Percentiles rank a stretch among this genome's conserved stretches.
Conservation (phyloP, 2,329 filamentous ascomycete genomes). For the Xylariaceae sp. region DNA sequence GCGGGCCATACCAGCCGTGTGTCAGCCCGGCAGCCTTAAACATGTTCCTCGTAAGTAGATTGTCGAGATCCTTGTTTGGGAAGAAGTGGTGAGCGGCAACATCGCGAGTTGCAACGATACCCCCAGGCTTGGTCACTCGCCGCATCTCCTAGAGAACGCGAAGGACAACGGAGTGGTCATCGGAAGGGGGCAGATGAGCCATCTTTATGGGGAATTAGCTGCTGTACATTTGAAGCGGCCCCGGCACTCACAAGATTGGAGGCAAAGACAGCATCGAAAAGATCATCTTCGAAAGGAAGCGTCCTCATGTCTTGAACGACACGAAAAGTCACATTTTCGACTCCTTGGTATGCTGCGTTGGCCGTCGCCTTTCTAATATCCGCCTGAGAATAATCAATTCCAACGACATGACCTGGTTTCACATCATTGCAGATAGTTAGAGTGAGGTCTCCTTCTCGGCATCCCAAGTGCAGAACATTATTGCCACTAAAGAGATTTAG, state of each 20-base stretch:
- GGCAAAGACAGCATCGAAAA: constrained; percentile 12
- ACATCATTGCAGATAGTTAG: background rate
- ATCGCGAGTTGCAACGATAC: constrained; percentile 3
- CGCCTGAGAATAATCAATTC: background rate
- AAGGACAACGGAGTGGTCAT: background rate
- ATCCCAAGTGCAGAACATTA: constrained; percentile 2
- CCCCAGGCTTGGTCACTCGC: constrained; percentile 5
- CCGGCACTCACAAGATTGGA: constrained; percentile 1
- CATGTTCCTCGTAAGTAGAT: background rate
- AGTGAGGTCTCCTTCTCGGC: background rate
- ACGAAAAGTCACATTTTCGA: background rate
- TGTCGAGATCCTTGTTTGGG: constrained; percentile 1
- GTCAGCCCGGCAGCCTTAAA: constrained; percentile 3
- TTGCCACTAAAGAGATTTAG: background rate
- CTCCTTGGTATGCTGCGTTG: background rate
- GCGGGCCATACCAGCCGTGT: background rate
- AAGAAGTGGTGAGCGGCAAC: constrained; percentile 6
- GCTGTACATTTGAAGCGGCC: background rate
- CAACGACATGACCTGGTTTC: background rate
- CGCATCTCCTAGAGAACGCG: constrained; percentile 6
- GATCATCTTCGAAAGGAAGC: background rate
- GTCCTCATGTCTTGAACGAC: background rate
- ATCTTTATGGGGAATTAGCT: constrained; percentile 4
- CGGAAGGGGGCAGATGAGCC: background rate
- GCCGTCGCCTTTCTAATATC: background rate